Evolutionary conservation across 2,329 filamentous ascomycete genomes (phyloP).

Genomic region (Colletotrichum plurivorum): DNA sequence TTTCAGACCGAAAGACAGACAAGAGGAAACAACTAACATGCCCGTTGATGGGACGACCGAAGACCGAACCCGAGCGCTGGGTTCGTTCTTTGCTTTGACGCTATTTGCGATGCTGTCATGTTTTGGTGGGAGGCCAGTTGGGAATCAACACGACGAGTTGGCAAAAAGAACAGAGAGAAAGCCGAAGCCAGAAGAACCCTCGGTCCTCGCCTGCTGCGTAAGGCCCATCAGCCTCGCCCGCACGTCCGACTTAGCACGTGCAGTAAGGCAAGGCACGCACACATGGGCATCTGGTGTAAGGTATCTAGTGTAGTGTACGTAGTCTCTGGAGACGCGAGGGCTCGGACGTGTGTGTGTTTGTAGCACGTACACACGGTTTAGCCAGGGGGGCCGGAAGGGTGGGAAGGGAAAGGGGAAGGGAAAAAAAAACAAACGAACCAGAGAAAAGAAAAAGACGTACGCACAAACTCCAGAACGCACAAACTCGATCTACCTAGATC

Average conservation of each 20-base stretch:
- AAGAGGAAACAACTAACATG: conserved; percentile 1
- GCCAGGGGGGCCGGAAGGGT: no score
- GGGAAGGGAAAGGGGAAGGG: no score
- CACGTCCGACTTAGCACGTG: conserved; percentile 17
- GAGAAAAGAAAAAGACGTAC: no score
- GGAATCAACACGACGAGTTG: no score
- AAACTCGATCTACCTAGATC: no score
- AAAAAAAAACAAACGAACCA: no score
- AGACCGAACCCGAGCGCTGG: conserved; percentile 21
- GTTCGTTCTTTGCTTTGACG: conserved; percentile 19
- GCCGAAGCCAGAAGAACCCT: neutral
- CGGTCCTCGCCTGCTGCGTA: neutral
- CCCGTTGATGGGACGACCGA: conserved; percentile 40
- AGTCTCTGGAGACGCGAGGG: neutral
- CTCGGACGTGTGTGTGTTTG: neutral
- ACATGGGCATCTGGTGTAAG: neutral
- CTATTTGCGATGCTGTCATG: neutral
- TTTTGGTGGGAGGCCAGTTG: no score
- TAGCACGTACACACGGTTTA: no score
- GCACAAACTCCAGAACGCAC: no score
- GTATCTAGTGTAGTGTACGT: no score
- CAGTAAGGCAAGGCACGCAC: neutral
- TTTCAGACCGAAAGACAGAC: neutral
- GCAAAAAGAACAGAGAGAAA: no score
- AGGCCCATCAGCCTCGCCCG: neutral